Conservation (phyloP, 768 basidiomycete genomes). For the Mrakia gelida region DNA sequence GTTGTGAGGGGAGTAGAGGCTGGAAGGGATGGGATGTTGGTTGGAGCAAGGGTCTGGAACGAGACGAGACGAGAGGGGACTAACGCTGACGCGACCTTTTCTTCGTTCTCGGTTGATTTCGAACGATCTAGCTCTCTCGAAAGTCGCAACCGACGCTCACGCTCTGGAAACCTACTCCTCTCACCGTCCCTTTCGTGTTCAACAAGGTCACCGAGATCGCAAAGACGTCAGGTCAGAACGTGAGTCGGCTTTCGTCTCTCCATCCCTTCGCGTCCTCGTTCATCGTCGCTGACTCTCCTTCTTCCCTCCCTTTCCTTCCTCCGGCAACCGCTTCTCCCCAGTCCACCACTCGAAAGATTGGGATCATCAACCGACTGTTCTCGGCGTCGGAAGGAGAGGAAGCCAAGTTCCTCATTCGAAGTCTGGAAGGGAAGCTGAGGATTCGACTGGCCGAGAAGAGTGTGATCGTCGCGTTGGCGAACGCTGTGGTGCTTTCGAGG, state of each 20-base stretch:
- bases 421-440: conserved; percentile 90
- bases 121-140: conserved; percentile 68
- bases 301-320: neutral
- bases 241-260: conserved; percentile 43
- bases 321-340: no score
- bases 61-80: neutral
- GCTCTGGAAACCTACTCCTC: conserved; percentile 84
- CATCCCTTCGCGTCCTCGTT: neutral
- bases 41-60: neutral
- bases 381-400: conserved; percentile 87
- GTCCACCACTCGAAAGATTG: conserved; percentile 94
- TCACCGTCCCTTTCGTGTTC: conserved; percentile 86
- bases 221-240: conserved; percentile 73
- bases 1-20: no score
- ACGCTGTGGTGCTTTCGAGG: conserved; percentile 79
- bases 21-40: no score
- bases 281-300: neutral
- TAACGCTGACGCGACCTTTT: neutral
- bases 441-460: conserved; percentile 97
- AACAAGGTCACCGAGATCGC: conserved; percentile 87
- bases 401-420: conserved; percentile 94
- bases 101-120: neutral
- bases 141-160: conserved; percentile 83
- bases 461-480: conserved; percentile 88
- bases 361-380: conserved; percentile 86